These are phyloP conservation scores for Thymus quinquecostatus DNA, from an alignment of 257 asterid species.

Conservation along the genomic window DNA sequence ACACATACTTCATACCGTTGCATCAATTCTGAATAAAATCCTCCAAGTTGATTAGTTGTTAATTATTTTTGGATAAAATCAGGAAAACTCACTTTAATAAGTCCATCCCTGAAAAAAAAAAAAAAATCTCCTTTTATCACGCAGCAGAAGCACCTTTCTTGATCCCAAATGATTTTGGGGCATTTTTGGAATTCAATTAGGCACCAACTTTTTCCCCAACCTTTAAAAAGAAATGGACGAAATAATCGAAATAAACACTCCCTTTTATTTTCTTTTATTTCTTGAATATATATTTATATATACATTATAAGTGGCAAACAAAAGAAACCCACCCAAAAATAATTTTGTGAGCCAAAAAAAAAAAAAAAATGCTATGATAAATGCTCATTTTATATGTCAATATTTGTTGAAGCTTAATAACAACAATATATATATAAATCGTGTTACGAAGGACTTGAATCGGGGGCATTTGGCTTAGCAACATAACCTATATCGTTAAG, in stretches of 20 bases:
- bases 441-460: no score
- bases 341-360: neutral
- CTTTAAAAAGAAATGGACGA: neutral
- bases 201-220: neutral
- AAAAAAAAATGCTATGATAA: neutral
- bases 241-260: neutral
- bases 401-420: no score
- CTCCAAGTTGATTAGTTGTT: no score
- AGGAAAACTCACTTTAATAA: neutral
- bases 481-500: no score
- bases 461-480: no score
- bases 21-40: no score
- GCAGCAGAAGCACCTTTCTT: neutral
- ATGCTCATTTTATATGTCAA: neutral
- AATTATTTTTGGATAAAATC: neutral
- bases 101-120: neutral
- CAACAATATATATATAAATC: no score
- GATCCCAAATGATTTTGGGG: constrained; percentile 2
- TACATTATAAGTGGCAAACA: constrained; percentile 9
- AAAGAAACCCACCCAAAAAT: neutral
- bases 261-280: neutral
- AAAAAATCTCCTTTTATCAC: neutral
- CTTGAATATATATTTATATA: neutral
- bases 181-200: neutral
- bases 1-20: no score